Conservation (phyloP, 768 basidiomycete species). For the Pleurotus sapidus region DNA sequence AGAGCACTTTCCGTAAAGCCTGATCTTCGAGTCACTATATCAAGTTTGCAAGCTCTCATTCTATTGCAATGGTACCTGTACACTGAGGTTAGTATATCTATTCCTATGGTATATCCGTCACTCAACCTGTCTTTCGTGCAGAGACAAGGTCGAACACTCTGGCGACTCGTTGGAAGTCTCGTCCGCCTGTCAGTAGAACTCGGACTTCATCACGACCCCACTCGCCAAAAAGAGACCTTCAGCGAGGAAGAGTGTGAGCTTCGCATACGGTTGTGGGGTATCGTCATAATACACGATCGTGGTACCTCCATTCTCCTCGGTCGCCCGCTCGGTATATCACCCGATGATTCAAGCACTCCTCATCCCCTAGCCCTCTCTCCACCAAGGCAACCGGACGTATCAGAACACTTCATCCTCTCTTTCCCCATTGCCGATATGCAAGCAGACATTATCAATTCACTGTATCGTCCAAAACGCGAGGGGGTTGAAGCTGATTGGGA, state of each 20-base stretch:
- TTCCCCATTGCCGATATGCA: conserved; percentile 80
- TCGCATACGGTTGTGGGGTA: conserved; percentile 82
- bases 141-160: conserved; percentile 87
- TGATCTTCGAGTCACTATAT: conserved; percentile 78
- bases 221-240: conserved; percentile 58
- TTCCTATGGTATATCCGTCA: conserved; percentile 7
- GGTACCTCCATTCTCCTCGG: conserved; percentile 87
- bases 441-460: conserved; percentile 84
- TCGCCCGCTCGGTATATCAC: conserved; percentile 78
- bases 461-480: conserved; percentile 76
- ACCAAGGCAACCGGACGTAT: conserved; percentile 43
- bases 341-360: conserved; percentile 82
- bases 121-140: conserved; percentile 23
- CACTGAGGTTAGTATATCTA: conserved; percentile 58
- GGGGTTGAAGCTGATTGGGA: conserved; percentile 63
- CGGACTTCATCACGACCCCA: conserved; percentile 85
- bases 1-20: conserved; percentile 76
- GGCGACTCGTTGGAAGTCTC: conserved; percentile 84
- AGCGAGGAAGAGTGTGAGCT: conserved; percentile 75
- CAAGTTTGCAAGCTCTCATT: conserved; percentile 81
- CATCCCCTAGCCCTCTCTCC: conserved; percentile 40
- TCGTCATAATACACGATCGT: conserved; percentile 82
- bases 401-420: conserved; percentile 78
- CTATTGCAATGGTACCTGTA: conserved; percentile 88
- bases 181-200: conserved; percentile 82